Evolutionary conservation across 129 eudicot species (phyloP), one percentile per base, ranked within the genome.

Genomic region (Arctium lappa): DNA sequence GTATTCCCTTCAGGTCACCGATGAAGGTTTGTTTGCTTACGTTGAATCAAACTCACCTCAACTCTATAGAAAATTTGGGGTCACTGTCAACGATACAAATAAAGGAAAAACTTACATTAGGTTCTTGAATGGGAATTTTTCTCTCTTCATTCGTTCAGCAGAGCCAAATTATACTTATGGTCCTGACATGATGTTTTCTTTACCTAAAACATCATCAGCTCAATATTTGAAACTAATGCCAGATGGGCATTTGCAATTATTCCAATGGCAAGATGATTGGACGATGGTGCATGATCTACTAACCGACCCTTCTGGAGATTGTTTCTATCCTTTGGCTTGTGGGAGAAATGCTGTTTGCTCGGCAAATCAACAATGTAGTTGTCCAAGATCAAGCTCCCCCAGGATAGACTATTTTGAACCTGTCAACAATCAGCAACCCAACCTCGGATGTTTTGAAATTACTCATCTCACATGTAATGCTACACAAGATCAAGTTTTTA

Each of bases 261-360:
- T 73, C 50, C 42, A 3, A 3, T 7, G 42, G 71, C 36, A 33
- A 16, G 22, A 0, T 3, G n/a, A 0, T 9, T 1, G 44, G 39
- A 48, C 3, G 1, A 70, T 16, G 74, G 46, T 60, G 3, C 0
- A 3, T 30, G 84, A 82, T 33, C 5, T 63, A 27, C 42, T 68
- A 3, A 22, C 6, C 2, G 6, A 6, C 10, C 36, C 2, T 31
- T 1, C 62, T 1, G 53, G n/a, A 3, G 71, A 69, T 18, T 75
- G 86, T 63, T 12, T 2, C 12, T 85, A 80, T 75, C 86, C 86
- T 37, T 60, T 78, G 40, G 62, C 37, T 4, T 88, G 88, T 63
- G 87, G 91, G 2, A 72, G 48, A 33, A 85, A 85, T 53, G 82
- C 85, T 2, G 39, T 88, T 76, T 88, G 91, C 85, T 81, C 80